phyloP scores from a whole-genome alignment of 208 protist species.

The Wallacemonas sp. region DNA sequence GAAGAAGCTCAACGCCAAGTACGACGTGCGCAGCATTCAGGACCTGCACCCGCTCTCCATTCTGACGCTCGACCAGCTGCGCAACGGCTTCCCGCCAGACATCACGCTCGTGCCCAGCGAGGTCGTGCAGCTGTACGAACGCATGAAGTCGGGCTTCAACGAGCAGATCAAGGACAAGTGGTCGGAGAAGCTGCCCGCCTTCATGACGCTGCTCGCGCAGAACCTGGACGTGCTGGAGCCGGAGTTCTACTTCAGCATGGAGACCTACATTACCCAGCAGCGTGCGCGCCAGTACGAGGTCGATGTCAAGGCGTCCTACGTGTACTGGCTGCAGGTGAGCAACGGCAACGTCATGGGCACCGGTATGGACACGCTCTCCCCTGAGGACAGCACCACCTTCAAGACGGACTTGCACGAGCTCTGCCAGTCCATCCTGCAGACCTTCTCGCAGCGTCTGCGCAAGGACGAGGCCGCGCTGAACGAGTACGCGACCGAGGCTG shows the following conservation, averaged over 20 bases:
- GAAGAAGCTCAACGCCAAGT: constrained; percentile 75
- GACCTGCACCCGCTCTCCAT: constrained; percentile 90
- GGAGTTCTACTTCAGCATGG: constrained; percentile 78
- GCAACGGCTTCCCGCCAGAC: constrained; percentile 83
- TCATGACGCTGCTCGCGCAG: constrained; percentile 46
- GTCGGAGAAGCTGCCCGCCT: constrained; percentile 38
- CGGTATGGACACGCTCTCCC: constrained; percentile 31
- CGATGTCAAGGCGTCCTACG: constrained; percentile 82
- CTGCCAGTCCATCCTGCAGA: constrained; percentile 56
- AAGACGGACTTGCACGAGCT: constrained; percentile 48
- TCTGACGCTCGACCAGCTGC: constrained; percentile 81
- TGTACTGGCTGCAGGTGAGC: constrained; percentile 76
- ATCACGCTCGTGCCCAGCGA: constrained; percentile 89
- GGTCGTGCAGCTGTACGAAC: constrained; percentile 80
- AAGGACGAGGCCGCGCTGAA: constrained; percentile 73
- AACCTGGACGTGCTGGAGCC: constrained; percentile 56
- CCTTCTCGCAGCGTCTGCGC: constrained; percentile 76
- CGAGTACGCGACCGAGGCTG: constrained; percentile 49
- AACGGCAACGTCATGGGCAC: constrained; percentile 37
- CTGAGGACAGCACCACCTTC: constrained; percentile 48
- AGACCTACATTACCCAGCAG: constrained; percentile 85
- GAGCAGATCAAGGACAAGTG: constrained; percentile 42
- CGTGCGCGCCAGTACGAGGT: constrained; percentile 84
- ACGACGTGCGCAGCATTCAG: constrained; percentile 61
- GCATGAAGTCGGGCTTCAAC: constrained; percentile 62